A percentile compares a stretch with the other conserved stretches of the same genome.
phyloP scores from a whole-genome alignment of 164 flowering plant species.

The Chimonanthus praecox region DNA sequence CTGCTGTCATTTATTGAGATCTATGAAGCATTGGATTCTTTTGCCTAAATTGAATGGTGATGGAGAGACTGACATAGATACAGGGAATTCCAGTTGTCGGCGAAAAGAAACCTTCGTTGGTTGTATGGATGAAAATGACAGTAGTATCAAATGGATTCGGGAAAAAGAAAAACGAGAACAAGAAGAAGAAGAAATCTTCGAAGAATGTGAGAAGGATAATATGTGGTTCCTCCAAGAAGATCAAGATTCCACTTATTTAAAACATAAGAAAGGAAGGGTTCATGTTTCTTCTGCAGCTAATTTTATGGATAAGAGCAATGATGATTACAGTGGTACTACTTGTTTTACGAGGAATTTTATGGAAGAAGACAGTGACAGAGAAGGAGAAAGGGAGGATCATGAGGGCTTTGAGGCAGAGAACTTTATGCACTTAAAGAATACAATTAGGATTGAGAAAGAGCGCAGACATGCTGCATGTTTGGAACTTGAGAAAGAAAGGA shows the following conservation, averaged over 20 bases:
- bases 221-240: constrained; percentile 37
- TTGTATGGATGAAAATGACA: too few relatives aligned
- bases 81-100: too few relatives aligned
- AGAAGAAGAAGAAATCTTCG: constrained; percentile 9
- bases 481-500: constrained; percentile 74
- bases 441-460: constrained; percentile 39
- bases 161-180: constrained; percentile 1
- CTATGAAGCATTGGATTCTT: too few relatives aligned
- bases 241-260: constrained; percentile 32
- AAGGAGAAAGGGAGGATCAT: constrained; percentile 8
- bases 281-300: constrained; percentile 66
- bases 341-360: neutral
- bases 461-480: constrained; percentile 28
- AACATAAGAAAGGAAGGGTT: constrained; percentile 67
- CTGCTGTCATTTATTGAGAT: too few relatives aligned
- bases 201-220: neutral
- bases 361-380: neutral
- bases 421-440: constrained; percentile 23
- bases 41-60: too few relatives aligned
- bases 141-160: too few relatives aligned
- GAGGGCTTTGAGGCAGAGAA: constrained; percentile 7
- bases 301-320: too few relatives aligned
- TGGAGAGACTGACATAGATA: too few relatives aligned
- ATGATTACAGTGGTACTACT: too few relatives aligned
- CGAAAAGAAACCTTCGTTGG: too few relatives aligned